Evolutionary conservation across 2,329 filamentous ascomycete genomes (phyloP).

Genomic region (Xylariaceae sp.): DNA sequence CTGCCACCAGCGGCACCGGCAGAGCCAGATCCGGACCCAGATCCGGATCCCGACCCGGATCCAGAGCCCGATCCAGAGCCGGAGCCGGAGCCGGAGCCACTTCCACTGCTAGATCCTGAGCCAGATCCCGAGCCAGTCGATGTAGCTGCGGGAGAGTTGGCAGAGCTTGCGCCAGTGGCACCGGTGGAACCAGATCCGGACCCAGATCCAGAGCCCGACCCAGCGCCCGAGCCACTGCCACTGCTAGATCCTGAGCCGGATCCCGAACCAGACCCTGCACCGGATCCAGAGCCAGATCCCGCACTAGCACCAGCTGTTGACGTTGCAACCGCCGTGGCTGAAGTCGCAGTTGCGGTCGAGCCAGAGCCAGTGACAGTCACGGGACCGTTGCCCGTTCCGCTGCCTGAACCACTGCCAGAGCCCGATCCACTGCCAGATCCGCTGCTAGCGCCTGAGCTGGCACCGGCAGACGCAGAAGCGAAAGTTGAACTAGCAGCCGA

Average conservation of each 20-base stretch:
- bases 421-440: slow-evolving; percentile 1
- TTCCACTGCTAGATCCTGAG: slow-evolving; percentile 3
- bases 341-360: too few species aligned
- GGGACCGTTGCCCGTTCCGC: too few species aligned
- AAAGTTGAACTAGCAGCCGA: too few species aligned
- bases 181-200: neutral
- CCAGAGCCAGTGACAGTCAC: too few species aligned
- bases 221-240: slow-evolving; percentile 1
- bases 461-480: too few species aligned
- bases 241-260: slow-evolving; percentile 5
- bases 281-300: slow-evolving; percentile 9
- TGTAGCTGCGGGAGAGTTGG: neutral
- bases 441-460: slow-evolving; percentile 5
- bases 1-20: slow-evolving; percentile 5
- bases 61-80: slow-evolving; percentile 4
- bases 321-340: too few species aligned
- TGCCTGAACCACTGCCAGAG: too few species aligned
- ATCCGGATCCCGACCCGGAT: slow-evolving; percentile 2
- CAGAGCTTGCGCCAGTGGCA: neutral
- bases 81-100: slow-evolving; percentile 1
- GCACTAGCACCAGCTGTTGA: too few species aligned
- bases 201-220: slow-evolving; percentile 9
- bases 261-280: slow-evolving; percentile 3
- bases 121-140: slow-evolving; percentile 5
- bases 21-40: slow-evolving; percentile 8